These are phyloP conservation scores for Saprolegnia parasitica DNA, from an alignment of 352 stramenopile species.

Conservation along the genomic window DNA sequence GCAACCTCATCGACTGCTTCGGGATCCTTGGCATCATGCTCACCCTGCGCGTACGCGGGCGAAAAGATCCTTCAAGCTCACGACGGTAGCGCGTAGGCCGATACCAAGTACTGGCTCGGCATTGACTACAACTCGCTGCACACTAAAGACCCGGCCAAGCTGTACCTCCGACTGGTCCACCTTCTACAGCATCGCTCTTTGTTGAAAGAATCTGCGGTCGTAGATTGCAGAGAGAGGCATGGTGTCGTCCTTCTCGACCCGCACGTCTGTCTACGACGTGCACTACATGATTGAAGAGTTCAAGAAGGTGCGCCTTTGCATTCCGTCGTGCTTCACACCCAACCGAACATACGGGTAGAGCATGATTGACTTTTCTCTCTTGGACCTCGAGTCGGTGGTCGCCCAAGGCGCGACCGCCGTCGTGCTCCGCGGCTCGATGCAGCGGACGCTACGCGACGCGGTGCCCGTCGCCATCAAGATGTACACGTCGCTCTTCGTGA, in stretches of 20 bases:
- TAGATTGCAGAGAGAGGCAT: conserved; percentile 75
- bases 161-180: conserved; percentile 25
- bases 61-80: background rate
- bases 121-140: conserved; percentile 33
- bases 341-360: conserved; percentile 47
- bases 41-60: conserved; percentile 40
- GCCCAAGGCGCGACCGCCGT: conserved; percentile 78
- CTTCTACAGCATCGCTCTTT: background rate
- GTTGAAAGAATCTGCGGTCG: conserved; percentile 21
- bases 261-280: conserved; percentile 83
- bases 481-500: conserved; percentile 79
- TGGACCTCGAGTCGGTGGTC: conserved; percentile 72
- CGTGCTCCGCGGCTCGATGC: conserved; percentile 68
- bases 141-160: conserved; percentile 22
- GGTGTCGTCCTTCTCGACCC: conserved; percentile 85
- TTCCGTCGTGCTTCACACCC: background rate
- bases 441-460: conserved; percentile 31
- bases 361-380: conserved; percentile 73
- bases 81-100: conserved; percentile 32
- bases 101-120: conserved; percentile 82
- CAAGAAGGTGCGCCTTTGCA: conserved; percentile 29
- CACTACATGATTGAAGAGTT: conserved; percentile 83
- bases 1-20: conserved; percentile 50
- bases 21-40: conserved; percentile 66
- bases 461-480: conserved; percentile 75